phyloP scores from a whole-genome alignment of 495 filamentous ascomycete species.

The Penicillium bovifimosum region DNA sequence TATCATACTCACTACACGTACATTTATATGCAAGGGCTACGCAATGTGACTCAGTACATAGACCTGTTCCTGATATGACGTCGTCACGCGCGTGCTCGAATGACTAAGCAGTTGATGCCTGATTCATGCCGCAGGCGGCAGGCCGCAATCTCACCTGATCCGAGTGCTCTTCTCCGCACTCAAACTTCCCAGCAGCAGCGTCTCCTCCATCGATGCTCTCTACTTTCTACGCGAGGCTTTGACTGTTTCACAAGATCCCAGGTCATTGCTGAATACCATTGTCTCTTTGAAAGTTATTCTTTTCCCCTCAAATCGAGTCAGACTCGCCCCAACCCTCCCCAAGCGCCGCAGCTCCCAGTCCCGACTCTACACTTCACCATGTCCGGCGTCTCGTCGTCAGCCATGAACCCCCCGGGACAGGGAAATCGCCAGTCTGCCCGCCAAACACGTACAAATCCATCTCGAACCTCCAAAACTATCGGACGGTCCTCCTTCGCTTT shows the following conservation, averaged over 20 bases:
- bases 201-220: constrained; percentile 5
- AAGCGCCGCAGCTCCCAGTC: constrained; percentile 15
- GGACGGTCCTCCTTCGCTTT: constrained; percentile 46
- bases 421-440: constrained; percentile 50
- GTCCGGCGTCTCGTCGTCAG: constrained; percentile 29
- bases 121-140: constrained; percentile 11
- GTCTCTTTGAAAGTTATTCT: constrained; percentile 1
- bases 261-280: constrained; percentile 7
- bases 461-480: constrained; percentile 53
- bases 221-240: constrained; percentile 3
- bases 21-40: too few relatives aligned
- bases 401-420: constrained; percentile 29
- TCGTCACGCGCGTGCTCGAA: constrained; percentile 12
- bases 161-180: constrained; percentile 28
- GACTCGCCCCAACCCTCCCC: constrained; percentile 10
- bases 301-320: constrained; percentile 2
- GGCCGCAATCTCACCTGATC: constrained; percentile 32
- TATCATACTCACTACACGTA: too few relatives aligned
- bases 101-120: constrained; percentile 26
- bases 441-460: constrained; percentile 57
- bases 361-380: constrained; percentile 22
- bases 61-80: constrained; percentile 9
- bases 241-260: neutral
- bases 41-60: too few relatives aligned
- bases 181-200: constrained; percentile 19